Evolutionary conservation across 78 protist species (phyloP).

Genomic region (Isochrysis galbana): DNA sequence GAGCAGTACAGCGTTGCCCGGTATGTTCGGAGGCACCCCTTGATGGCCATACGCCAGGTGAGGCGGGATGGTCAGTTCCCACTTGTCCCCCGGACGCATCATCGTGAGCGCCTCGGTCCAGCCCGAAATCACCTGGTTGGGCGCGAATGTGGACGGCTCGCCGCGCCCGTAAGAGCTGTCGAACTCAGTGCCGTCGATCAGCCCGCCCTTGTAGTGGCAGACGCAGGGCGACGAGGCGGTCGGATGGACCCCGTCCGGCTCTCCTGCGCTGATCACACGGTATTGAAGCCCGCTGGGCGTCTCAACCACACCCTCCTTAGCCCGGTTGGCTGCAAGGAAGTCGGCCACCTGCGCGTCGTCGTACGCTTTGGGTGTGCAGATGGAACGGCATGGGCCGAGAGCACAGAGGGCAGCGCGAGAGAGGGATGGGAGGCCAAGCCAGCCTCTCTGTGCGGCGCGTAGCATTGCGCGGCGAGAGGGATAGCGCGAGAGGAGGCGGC

Average conservation of each 20-base stretch:
- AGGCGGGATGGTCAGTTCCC: slow-evolving; percentile 14
- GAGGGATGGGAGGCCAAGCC: no score
- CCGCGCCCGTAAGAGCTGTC: slow-evolving; percentile 28
- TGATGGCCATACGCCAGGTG: neutral
- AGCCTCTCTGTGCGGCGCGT: no score
- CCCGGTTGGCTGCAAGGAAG: neutral
- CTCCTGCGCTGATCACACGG: neutral
- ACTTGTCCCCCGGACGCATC: slow-evolving; percentile 53
- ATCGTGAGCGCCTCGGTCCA: slow-evolving; percentile 54
- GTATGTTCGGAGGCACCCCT: neutral
- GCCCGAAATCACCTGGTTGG: slow-evolving; percentile 37
- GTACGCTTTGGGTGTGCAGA: no score
- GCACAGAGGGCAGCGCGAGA: no score
- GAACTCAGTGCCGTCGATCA: slow-evolving; percentile 28
- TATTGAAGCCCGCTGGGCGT: slow-evolving; percentile 13
- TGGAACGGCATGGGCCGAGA: no score
- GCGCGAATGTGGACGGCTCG: slow-evolving; percentile 29
- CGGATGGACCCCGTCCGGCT: neutral
- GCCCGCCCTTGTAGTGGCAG: neutral
- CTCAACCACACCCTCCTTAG: neutral
- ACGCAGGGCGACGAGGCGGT: neutral
- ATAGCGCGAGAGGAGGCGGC: no score
- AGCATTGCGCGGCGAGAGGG: no score
- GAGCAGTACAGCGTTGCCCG: neutral
- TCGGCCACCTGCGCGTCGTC: neutral